Evolutionary conservation across 2,329 filamentous ascomycete species (phyloP).

Genomic region (Xylariaceae sp.): DNA sequence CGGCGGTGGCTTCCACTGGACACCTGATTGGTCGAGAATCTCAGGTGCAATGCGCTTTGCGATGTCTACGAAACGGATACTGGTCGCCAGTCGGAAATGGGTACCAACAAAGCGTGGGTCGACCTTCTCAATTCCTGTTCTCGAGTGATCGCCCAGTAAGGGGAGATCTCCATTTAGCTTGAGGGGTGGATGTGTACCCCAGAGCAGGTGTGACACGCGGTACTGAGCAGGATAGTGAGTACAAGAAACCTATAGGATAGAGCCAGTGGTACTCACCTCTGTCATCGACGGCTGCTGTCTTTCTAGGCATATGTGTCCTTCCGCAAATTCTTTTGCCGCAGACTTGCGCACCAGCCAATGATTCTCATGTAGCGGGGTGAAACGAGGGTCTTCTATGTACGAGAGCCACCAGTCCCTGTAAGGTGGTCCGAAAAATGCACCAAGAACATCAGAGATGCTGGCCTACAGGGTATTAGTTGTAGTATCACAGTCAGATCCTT

Average conservation of each 20-base stretch:
- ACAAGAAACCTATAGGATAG: neutral
- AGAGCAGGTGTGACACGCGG: constrained; percentile 8
- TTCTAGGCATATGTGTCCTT: constrained; percentile 25
- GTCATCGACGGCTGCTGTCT: constrained; percentile 27
- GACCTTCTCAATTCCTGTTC: constrained; percentile 22
- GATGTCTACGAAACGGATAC: constrained; percentile 28
- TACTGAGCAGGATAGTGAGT: constrained; percentile 15
- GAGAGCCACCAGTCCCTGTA: constrained; percentile 35
- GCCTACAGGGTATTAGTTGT: constrained; percentile 1
- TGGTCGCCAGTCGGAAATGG: constrained; percentile 26
- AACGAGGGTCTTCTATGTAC: constrained; percentile 17
- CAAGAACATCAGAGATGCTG: constrained; percentile 21
- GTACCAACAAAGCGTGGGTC: constrained; percentile 31
- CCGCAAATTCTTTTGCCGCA: constrained; percentile 20
- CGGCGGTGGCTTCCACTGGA: neutral
- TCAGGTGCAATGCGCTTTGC: constrained; percentile 10
- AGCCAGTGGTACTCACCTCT: constrained; percentile 23
- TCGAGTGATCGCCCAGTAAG: constrained; percentile 33
- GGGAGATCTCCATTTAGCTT: constrained; percentile 24
- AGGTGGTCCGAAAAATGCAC: constrained; percentile 29
- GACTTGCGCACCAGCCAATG: constrained; percentile 33
- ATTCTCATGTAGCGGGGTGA: constrained; percentile 9
- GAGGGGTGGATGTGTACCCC: constrained; percentile 12
- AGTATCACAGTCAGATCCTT: neutral
- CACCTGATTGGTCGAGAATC: neutral